Evolutionary conservation across 768 basidiomycete genomes (phyloP).

Genomic region (Dioszegia aurantiaca): DNA sequence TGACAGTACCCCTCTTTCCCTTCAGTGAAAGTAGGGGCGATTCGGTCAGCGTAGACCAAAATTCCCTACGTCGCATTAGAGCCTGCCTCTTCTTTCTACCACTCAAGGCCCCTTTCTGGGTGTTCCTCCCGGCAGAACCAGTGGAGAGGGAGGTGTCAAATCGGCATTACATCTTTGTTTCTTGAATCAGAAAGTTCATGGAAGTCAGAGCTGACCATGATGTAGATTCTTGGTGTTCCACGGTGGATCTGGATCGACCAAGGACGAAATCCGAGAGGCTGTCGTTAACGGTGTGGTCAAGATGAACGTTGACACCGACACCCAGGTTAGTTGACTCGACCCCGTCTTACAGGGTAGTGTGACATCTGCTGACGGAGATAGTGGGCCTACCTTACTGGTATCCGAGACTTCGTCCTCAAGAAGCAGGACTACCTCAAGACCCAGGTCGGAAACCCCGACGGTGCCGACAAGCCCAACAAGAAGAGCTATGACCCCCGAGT

Average conservation of each 20-base stretch:
- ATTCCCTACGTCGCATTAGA: conserved; percentile 41
- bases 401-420: conserved; percentile 79
- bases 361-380: conserved; percentile 17
- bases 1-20: conserved; percentile 48
- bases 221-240: conserved; percentile 98
- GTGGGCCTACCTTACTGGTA: conserved; percentile 79
- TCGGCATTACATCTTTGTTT: conserved; percentile 34
- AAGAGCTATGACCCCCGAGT: conserved; percentile 94
- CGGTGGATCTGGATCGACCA: conserved; percentile 95
- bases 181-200: neutral
- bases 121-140: conserved; percentile 18
- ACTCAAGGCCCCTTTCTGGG: conserved; percentile 34
- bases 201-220: neutral
- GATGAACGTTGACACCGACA: conserved; percentile 94
- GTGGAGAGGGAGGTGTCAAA: conserved; percentile 50
- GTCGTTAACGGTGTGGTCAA: conserved; percentile 92
- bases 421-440: conserved; percentile 83
- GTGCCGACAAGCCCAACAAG: conserved; percentile 98
- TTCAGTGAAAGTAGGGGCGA: conserved; percentile 43
- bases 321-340: conserved; percentile 24
- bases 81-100: conserved; percentile 41
- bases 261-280: conserved; percentile 90
- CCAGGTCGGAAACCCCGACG: conserved; percentile 97
- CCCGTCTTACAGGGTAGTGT: neutral
- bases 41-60: conserved; percentile 47